Evolutionary conservation across 495 filamentous ascomycete species (phyloP).

Genomic region (Chaetomium cochliodes): DNA sequence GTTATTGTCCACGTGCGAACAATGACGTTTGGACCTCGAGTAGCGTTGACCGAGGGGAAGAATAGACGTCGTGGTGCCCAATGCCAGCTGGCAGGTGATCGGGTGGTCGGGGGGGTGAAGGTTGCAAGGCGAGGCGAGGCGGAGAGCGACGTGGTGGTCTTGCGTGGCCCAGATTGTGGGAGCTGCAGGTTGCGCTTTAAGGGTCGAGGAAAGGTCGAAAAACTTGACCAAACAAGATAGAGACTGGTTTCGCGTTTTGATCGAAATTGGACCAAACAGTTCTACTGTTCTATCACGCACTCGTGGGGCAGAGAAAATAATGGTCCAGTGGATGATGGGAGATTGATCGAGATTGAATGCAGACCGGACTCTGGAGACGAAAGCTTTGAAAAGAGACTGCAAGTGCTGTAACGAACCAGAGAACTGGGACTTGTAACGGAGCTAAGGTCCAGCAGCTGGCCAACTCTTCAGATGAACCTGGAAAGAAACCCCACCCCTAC

Average conservation of each 20-base stretch:
- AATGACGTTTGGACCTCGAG: not conserved
- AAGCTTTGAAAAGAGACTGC: not conserved
- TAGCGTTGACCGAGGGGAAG: slow-evolving; percentile 1
- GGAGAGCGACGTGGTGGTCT: slow-evolving; percentile 18
- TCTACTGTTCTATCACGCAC: not conserved
- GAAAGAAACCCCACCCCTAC: not conserved
- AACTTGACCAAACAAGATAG: not conserved
- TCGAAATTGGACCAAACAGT: not conserved
- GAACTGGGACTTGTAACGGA: too few species aligned
- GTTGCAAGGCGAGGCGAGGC: not conserved
- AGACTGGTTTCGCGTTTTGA: not conserved
- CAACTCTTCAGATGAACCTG: slow-evolving; percentile 6
- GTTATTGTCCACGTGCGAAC: slow-evolving; percentile 7
- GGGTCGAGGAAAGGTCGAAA: not conserved
- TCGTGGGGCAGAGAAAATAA: not conserved
- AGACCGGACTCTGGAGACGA: not conserved
- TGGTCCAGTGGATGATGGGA: not conserved
- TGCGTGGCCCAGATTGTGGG: slow-evolving; percentile 10
- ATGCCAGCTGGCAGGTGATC: slow-evolving; percentile 30
- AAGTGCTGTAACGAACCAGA: too few species aligned
- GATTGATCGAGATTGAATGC: not conserved
- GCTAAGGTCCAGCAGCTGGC: not conserved
- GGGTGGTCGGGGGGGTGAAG: slow-evolving; percentile 11
- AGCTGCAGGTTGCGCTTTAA: not conserved
- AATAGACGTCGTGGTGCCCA: slow-evolving; percentile 23